A percentile compares a stretch with the other conserved stretches of the same genome.
Conservation (phyloP, 495 filamentous ascomycete genomes). For the Penicillium waksmanii region DNA sequence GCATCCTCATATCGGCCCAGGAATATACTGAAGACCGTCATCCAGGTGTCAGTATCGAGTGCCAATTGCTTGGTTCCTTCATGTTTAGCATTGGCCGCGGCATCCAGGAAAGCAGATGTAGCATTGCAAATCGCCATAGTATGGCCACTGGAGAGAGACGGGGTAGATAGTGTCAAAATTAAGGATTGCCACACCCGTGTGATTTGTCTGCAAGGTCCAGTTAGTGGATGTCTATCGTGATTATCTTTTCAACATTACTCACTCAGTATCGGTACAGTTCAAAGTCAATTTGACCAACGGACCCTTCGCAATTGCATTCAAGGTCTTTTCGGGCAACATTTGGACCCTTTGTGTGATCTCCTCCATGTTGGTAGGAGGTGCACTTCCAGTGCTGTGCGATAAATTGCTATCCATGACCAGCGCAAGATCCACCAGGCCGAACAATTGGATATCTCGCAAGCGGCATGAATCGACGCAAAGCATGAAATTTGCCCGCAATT, state of each 20-base stretch:
- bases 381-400: conserved; percentile 15
- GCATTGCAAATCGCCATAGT: conserved; percentile 50
- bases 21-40: conserved; percentile 68
- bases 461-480: conserved; percentile 13
- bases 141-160: conserved; percentile 44
- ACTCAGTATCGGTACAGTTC: conserved; percentile 43
- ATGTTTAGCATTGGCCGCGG: conserved; percentile 41
- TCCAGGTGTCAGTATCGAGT: conserved; percentile 56
- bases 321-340: conserved; percentile 41
- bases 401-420: conserved; percentile 32
- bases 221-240: neutral
- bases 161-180: conserved; percentile 42
- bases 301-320: conserved; percentile 45
- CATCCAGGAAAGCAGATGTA: conserved; percentile 50
- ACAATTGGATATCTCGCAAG: conserved; percentile 8
- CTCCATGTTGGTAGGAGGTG: conserved; percentile 36
- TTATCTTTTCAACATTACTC: neutral
- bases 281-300: conserved; percentile 41
- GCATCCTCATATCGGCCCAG: conserved; percentile 74
- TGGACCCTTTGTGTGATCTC: conserved; percentile 42
- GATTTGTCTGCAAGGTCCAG: conserved; percentile 34
- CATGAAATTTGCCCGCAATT: conserved; percentile 28
- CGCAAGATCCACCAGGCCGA: conserved; percentile 23
- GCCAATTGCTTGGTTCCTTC: conserved; percentile 39
- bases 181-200: conserved; percentile 43